Evolutionary conservation across 2,329 filamentous ascomycete species (phyloP).

Genomic region (Leptodontidium sp.): DNA sequence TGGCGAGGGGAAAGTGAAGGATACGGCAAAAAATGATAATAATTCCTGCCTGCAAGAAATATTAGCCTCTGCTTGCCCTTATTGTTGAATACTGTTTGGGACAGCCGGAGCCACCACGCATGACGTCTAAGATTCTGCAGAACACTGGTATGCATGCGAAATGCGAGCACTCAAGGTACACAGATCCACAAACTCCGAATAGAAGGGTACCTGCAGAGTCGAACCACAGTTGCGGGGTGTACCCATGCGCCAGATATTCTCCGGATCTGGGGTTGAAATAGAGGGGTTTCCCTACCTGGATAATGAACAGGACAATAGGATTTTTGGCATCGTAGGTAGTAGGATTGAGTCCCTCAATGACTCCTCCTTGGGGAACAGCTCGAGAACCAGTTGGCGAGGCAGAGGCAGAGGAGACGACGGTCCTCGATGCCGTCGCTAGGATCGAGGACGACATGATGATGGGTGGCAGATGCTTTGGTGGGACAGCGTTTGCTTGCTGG

Average conservation of each 20-base stretch:
- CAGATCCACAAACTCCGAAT: slow-evolving; percentile 10
- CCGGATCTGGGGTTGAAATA: neutral
- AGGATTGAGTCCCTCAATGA: slow-evolving; percentile 70
- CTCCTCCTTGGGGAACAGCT: slow-evolving; percentile 61
- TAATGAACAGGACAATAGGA: slow-evolving; percentile 73
- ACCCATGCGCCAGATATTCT: slow-evolving; percentile 7
- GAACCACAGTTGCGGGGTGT: slow-evolving; percentile 17
- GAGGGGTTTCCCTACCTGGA: slow-evolving; percentile 59
- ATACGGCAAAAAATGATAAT: slow-evolving; percentile 79
- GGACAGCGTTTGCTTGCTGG: slow-evolving; percentile 1
- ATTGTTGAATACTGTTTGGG: neutral
- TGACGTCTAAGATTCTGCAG: slow-evolving; percentile 3
- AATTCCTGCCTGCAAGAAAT: slow-evolving; percentile 63
- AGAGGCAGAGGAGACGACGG: slow-evolving; percentile 29
- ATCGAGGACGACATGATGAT: slow-evolving; percentile 15
- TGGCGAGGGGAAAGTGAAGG: slow-evolving; percentile 79
- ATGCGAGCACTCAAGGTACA: slow-evolving; percentile 24
- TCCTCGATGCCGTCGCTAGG: slow-evolving; percentile 11
- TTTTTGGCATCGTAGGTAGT: slow-evolving; percentile 67
- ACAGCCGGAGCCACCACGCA: neutral
- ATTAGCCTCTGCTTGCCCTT: slow-evolving; percentile 26
- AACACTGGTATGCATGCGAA: neutral
- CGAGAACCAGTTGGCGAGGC: slow-evolving; percentile 32
- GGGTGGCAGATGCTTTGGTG: slow-evolving; percentile 6
- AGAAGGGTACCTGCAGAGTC: neutral